These are phyloP conservation scores for Bipolaris sorokiniana DNA, from an alignment of 2,329 filamentous ascomycete species.

Conservation along the genomic window DNA sequence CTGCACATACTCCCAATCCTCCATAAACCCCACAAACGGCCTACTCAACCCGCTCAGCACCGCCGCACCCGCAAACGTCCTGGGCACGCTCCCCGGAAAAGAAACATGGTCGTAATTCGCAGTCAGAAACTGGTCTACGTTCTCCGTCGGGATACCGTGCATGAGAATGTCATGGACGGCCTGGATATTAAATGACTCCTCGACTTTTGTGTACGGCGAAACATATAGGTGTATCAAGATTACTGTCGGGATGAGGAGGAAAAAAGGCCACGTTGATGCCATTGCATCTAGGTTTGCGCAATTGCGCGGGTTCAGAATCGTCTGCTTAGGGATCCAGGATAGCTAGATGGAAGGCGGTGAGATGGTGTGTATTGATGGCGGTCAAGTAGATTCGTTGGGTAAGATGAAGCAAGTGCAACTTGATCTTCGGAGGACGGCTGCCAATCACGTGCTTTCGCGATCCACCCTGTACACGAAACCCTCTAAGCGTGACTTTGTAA, in stretches of 20 bases:
- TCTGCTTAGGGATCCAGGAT: constrained; percentile 22
- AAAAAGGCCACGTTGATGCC: constrained; percentile 35
- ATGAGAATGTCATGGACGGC: constrained; percentile 87
- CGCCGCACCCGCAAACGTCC: constrained; percentile 85
- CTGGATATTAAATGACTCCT: constrained; percentile 98
- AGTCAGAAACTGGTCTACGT: constrained; percentile 62
- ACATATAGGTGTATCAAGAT: constrained; percentile 70
- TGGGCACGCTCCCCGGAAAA: constrained; percentile 89
- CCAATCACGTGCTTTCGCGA: constrained; percentile 35
- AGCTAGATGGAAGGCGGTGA: neutral
- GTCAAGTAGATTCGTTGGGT: neutral
- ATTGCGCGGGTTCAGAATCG: too few relatives aligned
- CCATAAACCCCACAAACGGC: constrained; percentile 66
- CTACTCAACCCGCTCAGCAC: constrained; percentile 74
- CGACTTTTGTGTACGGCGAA: constrained; percentile 94
- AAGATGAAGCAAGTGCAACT: constrained; percentile 3
- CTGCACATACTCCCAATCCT: constrained; percentile 63
- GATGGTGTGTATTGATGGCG: neutral
- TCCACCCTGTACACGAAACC: constrained; percentile 11
- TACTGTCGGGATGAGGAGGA: constrained; percentile 39
- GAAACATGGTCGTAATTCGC: constrained; percentile 83
- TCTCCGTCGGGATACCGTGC: constrained; percentile 72
- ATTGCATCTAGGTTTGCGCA: constrained; percentile 21
- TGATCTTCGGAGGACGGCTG: neutral
- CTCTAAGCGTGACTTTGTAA: neutral